Evolutionary conservation across 2,329 filamentous ascomycete species (phyloP), one percentile per base, ranked within the genome.

Genomic region (Stenocarpella maydis): DNA sequence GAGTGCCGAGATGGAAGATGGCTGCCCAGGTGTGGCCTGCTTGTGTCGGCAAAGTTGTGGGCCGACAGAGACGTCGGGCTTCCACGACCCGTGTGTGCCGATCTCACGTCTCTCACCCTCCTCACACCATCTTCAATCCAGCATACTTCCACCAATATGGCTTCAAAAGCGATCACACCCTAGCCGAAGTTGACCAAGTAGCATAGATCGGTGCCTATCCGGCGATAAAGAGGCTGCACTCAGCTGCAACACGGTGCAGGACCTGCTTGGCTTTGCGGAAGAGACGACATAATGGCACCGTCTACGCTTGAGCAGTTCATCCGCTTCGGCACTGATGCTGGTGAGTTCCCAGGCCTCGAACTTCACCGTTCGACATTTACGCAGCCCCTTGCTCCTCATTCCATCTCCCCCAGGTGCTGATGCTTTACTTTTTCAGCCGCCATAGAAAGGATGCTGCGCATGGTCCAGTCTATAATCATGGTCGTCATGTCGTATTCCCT

Each of bases 251-350:
- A 49, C 19, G 28, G n/a, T n/a, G 14, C 19, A 43, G 24, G 26
- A 49, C 28, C n/a, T 47, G 43, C 28, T 12, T 28, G 43, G 58
- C 1, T 34, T 49, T 10, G 15, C 28, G 5, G 28, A 49, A 28
- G 15, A 37, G 43, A 47, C 21, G 15, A 37, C 39, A 45, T 52
- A 31, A 47, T 54, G 52, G 39, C 49, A 37, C 43, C 69, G 64
- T 28, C 71, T 19, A 76, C 71, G 14, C 76, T 81, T 31, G 78
- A 82, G 31, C 78, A 80, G 41, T 78, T 82, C 71, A 75, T 80
- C 67, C 76, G 73, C 49, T 82, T 82, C 67, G 76, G 76, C n/a
- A 77, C 76, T 1, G 75, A 77, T 68, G 74, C 74, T 17, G 72
- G 75, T 76, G 39, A 73, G 73, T 69, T 47, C 5, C 4, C 4